These are phyloP conservation scores for Selaginella tamariscina DNA, from an alignment of 75 land plant genomes.

Conservation along the genomic window DNA sequence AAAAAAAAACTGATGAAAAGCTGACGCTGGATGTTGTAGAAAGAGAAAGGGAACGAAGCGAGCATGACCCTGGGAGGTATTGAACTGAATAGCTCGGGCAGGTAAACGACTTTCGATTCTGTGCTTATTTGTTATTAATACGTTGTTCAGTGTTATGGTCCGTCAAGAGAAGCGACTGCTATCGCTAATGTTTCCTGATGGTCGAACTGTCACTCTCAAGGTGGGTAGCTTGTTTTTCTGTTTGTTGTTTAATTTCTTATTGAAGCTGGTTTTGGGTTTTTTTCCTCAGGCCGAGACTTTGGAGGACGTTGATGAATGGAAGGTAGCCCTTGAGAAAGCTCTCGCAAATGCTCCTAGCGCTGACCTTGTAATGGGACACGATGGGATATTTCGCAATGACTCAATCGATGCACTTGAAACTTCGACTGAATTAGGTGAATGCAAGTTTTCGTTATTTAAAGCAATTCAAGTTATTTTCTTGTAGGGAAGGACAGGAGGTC, in stretches of 20 bases:
- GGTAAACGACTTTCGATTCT: constrained; percentile 29
- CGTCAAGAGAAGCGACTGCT: constrained; percentile 85
- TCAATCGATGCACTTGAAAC: constrained; percentile 58
- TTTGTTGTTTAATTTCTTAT: neutral
- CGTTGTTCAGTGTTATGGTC: constrained; percentile 35
- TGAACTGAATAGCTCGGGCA: constrained; percentile 88
- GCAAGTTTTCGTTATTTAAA: neutral
- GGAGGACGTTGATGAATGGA: constrained; percentile 95
- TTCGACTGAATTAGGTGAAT: constrained; percentile 47
- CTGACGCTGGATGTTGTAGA: no score
- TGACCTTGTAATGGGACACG: constrained; percentile 54
- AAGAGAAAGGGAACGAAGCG: constrained; percentile 61
- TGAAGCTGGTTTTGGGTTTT: neutral
- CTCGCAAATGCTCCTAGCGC: constrained; percentile 85
- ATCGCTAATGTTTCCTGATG: constrained; percentile 88
- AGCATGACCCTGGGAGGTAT: constrained; percentile 85
- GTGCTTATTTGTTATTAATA: neutral
- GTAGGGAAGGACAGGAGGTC: constrained; percentile 66
- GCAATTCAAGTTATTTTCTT: constrained; percentile 8
- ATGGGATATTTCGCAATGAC: constrained; percentile 77
- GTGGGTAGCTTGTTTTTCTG: constrained; percentile 23
- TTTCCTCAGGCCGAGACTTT: constrained; percentile 66
- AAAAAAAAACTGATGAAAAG: no score
- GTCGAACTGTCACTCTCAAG: constrained; percentile 95
- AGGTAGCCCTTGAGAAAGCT: constrained; percentile 79